Evolutionary conservation across 2,329 filamentous ascomycete species (phyloP), one percentile per base, ranked within the genome.

Genomic region (Iodosphaeria phyllophila): DNA sequence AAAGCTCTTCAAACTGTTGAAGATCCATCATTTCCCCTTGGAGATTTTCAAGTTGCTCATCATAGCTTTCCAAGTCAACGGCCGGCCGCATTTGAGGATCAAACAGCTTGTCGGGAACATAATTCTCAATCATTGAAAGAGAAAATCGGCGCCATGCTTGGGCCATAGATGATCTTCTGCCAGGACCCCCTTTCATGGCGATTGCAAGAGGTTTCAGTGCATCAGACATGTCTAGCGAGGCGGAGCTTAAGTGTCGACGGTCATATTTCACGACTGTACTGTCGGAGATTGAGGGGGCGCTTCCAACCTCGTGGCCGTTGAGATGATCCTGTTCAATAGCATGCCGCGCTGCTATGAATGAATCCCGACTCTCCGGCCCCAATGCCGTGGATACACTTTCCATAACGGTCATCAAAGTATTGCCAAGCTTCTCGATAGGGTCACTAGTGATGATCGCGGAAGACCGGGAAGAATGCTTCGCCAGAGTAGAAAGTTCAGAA

Each of bases 61-160:
- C 43, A 27, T 62, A 57, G 26, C 62, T 65, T 21, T 60, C 54
- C 12, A 68, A 64, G 36, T 82, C 73, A 11, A 92, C 63, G 25
- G 64, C 56, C 5, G 67, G 64, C 25, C 64, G 57, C 29, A 73
- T 55, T 30, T 73, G 65, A 2, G 89, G 89, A 45, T 98, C 89
- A 39, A 86, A 89, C 4, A 77, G 64, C 35, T 74, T 73, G 45
- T 92, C 75, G 0, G 91, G 84, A 3, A 95, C 71, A 41, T 86
- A 93, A 3, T 93, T 58, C 32, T 66, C 65, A 23, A 95, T 57
- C 19, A 74, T 67, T 10, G 74, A 73, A 12, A 84, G 50, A 2
- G 79, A 74, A 31, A 92, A 71, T 25, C 75, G 60, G 15, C 83
- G 60, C 69, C 84, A 89, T 5, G 77, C 74, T 13, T 74, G 49